These are phyloP conservation scores for Mortierella sp. DNA, from an alignment of 371 early-diverging fungal species.

Conservation along the genomic window DNA sequence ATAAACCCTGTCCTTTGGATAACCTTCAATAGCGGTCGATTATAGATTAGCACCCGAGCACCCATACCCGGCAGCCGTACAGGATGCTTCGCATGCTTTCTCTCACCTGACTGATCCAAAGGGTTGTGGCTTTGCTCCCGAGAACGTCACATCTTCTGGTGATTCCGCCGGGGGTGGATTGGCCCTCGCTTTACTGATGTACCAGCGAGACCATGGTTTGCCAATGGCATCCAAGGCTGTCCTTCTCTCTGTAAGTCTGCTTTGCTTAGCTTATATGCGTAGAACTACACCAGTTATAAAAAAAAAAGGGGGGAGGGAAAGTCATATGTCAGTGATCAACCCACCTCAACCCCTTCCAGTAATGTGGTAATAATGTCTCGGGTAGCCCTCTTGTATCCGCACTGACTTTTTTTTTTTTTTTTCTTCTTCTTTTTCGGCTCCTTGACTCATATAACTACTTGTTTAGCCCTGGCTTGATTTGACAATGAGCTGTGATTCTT, in stretches of 20 bases:
- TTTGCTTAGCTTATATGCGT: not conserved
- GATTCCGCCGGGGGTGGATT: conserved; percentile 79
- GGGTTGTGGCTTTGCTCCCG: conserved; percentile 44
- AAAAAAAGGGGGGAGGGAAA: not conserved
- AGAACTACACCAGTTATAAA: not conserved
- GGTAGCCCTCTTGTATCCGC: conserved; percentile 1
- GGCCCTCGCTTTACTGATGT: conserved; percentile 50
- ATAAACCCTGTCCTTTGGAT: not conserved
- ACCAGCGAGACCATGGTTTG: conserved; percentile 56
- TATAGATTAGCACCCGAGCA: conserved; percentile 60
- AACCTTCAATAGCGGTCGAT: conserved; percentile 46
- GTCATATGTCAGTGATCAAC: conserved; percentile 22
- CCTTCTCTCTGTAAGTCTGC: conserved; percentile 44
- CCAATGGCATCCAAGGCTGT: conserved; percentile 45
- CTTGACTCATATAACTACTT: not conserved
- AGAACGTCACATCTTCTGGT: conserved; percentile 64
- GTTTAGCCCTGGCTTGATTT: conserved; percentile 59
- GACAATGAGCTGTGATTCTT: conserved; percentile 55
- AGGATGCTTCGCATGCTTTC: conserved; percentile 57
- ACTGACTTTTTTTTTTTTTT: conserved; percentile 16
- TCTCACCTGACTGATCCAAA: conserved; percentile 41
- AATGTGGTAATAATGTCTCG: conserved; percentile 8
- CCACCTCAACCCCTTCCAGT: not conserved
- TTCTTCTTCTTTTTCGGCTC: not conserved
- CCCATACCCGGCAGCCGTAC: conserved; percentile 58